Base-by-base conservation (phyloP, 371 early-diverging fungal genomes). In the Actinomucor elegans region DNA sequence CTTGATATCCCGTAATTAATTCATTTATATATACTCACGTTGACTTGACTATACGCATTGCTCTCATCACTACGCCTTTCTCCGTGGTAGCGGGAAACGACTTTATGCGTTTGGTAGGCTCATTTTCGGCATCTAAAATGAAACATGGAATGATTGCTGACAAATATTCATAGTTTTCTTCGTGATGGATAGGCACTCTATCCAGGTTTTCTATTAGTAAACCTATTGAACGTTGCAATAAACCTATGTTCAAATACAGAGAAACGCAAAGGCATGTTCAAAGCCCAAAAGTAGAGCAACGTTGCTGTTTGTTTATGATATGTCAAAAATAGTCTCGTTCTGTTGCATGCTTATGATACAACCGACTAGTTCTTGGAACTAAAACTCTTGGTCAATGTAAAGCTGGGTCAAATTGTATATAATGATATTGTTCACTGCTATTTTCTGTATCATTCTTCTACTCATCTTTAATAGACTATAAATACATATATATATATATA, bases 161-260 rank as follows among this genome's bases (percentile, higher is more conserved):
- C n/a, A n/a, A n/a, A 5, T 41, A 14, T 23, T 23, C 15, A 51
- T 50, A 42, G 10, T n/a, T 28, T 48, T 73, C 34, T n/a, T 34
- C 24, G 69, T 77, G 65, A 23, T 71, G 61, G 11, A 79, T 57
- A 11, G 71, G 48, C 86, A 90, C 85, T 8, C 57, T 65, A 26
- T 87, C 80, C 26, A 80, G 61, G 11, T 72, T 57, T 11, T 75
- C 65, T 31, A 64, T 62, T 14, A 87, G 85, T 5, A n/a, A 88
- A 71, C 56, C 94, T 94, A 21, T 86, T 83, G 29, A 96, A 75
- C 0, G 93, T 90, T 4, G 86, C 88, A 54, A 96, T 86, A 42
- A 91, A 94, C 64, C 94, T 95, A 67, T 95, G 96, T 1, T 94
- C 93, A 56, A 95, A 93, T 61, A 92, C 89, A 54, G 94, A 67